Percentiles rank a stretch among this genome's conserved stretches.
These are phyloP conservation scores for Alnus rubra DNA, from an alignment of 306 rosid genomes.

Conservation along the genomic window DNA sequence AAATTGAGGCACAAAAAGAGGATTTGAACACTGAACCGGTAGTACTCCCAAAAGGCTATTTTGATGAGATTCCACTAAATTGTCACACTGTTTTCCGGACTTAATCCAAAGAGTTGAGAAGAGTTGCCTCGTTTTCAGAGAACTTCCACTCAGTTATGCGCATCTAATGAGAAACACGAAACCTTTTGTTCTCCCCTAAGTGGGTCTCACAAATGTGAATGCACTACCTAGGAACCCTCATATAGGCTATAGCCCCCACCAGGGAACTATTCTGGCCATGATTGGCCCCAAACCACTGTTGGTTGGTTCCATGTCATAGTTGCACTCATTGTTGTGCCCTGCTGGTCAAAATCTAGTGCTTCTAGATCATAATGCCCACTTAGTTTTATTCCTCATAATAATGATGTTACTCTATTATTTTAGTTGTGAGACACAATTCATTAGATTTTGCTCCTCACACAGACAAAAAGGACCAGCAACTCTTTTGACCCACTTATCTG, in stretches of 20 bases:
- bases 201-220: background rate
- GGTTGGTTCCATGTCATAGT: slow-evolving; percentile 14
- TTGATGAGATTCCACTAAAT: background rate
- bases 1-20: background rate
- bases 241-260: background rate
- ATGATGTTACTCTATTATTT: background rate
- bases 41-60: background rate
- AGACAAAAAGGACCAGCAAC: slow-evolving; percentile 5
- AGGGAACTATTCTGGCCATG: slow-evolving; percentile 3
- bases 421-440: slow-evolving; percentile 1
- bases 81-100: background rate
- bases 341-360: background rate
- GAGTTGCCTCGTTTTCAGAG: background rate
- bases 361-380: slow-evolving; percentile 7
- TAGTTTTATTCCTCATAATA: background rate
- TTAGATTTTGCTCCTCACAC: background rate
- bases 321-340: slow-evolving; percentile 13
- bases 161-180: background rate
- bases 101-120: background rate
- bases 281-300: background rate
- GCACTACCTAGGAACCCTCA: slow-evolving; percentile 6
- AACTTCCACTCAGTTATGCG: background rate
- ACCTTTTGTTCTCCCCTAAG: background rate
- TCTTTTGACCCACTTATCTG: background rate
- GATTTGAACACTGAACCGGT: background rate